phyloP scores from a whole-genome alignment of 75 land plant genomes.

The Picea sitchensis region DNA sequence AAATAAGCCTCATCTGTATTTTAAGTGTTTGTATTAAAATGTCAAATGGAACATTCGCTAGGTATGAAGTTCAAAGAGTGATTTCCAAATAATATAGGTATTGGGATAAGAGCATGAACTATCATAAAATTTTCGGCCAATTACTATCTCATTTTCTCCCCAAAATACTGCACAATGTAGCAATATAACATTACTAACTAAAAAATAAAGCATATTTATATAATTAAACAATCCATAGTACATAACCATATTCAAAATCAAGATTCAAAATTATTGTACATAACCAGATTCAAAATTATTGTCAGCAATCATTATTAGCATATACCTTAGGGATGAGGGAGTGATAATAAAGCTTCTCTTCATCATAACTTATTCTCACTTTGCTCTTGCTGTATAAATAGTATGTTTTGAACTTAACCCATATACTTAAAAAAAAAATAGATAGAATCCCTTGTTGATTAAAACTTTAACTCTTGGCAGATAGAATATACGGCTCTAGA shows the following conservation, averaged over 20 bases:
- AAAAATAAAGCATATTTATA: not conserved
- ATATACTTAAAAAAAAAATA: no score
- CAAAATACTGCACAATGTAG: slow-evolving; percentile 43
- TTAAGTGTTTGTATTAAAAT: no score
- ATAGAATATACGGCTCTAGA: no score
- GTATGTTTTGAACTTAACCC: slow-evolving; percentile 50
- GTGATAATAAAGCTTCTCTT: slow-evolving; percentile 71
- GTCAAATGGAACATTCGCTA: no score
- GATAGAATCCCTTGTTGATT: no score
- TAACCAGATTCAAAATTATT: no score
- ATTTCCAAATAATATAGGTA: no score
- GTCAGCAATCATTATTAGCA: not conserved
- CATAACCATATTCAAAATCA: not conserved
- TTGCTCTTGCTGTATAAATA: slow-evolving; percentile 91
- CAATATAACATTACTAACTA: not conserved
- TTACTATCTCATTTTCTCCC: slow-evolving; percentile 48
- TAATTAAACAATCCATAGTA: not conserved
- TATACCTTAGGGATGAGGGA: slow-evolving; percentile 76
- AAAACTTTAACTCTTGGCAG: no score
- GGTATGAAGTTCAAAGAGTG: no score
- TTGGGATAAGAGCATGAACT: no score
- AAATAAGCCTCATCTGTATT: no score
- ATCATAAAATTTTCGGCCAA: no score
- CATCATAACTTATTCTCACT: slow-evolving; percentile 60
- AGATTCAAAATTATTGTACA: not conserved